Base-by-base conservation (phyloP, 169 alveolate genomes). In the Blepharisma undulans region DNA sequence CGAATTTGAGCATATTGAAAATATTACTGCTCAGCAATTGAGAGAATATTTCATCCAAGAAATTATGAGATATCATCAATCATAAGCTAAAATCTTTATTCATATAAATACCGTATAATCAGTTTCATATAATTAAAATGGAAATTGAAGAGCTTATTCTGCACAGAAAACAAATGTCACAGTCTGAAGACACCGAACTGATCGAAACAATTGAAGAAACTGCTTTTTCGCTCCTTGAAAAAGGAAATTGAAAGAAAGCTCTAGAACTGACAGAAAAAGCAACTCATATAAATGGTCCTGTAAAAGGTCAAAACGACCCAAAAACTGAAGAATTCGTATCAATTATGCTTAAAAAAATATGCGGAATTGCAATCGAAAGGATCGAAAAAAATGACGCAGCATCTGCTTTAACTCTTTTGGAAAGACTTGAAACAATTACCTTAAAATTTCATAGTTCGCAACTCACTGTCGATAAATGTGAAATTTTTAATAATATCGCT, bases 401-500 rank as follows among this genome's bases (percentile, higher is more conserved):
- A 25, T 74, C 80, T 74, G 29, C 80, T 18, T 25, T 74, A 14
- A 29, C 80, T 25, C 30, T 74, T 29, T 74, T 74, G 48, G 33
- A 74, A 74, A 29, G 33, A 25, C 33, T 74, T 25, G 48, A 25
- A 25, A 74, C 30, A 74, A 22, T 74, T 3, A 25, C 80, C 8
- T 18, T 29, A 4, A 74, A 74, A 29, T 74, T 74, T 29, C 30
- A 74, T 14, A 74, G 48, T 6, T 25, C 80, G 8, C 36, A 74
- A 29, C 30, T 74, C 33, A 22, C 33, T 10, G 48, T 4, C 7
- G 48, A 74, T 25, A 22, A 60, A 22, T 48, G 74, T 22, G 92
- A 89, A 92, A 95, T 97, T 61, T 95, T 88, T 72, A 95, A 95
- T 84, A 94, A 94, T 82, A 85, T 95, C 92, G 97, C 97, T 33